These are phyloP conservation scores for Malus fusca DNA, from an alignment of 306 rosid genomes.

Conservation along the genomic window DNA sequence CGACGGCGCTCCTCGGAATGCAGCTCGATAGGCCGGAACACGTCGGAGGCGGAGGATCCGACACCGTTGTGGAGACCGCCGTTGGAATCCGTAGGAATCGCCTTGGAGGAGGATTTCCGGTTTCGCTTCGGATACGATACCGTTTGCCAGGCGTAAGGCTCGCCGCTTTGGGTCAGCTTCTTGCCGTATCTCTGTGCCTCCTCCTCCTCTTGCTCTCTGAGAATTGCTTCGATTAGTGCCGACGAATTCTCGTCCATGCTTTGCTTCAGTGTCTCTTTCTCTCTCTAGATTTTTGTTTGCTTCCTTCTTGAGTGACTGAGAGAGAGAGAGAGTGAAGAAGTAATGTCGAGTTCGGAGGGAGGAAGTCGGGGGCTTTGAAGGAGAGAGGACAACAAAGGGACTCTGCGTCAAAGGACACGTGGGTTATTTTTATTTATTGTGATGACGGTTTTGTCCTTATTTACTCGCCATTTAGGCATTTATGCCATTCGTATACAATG, in stretches of 20 bases:
- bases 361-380: neutral
- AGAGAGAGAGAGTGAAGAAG: neutral
- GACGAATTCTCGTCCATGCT: constrained; percentile 53
- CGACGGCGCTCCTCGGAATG: constrained; percentile 49
- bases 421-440: neutral
- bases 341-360: neutral
- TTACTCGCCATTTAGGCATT: neutral
- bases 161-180: neutral
- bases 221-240: constrained; percentile 56
- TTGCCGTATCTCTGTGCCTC: constrained; percentile 13
- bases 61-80: constrained; percentile 1
- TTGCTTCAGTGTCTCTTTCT: neutral
- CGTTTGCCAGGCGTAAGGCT: constrained; percentile 38
- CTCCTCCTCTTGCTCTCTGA: constrained; percentile 38
- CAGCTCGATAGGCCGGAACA: constrained; percentile 36
- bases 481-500: neutral
- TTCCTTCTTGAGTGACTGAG: neutral
- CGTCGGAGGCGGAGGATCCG: constrained; percentile 13
- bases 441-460: neutral
- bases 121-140: constrained; percentile 51
- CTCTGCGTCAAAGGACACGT: constrained; percentile 24
- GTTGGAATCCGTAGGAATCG: neutral
- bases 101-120: constrained; percentile 21
- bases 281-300: neutral
- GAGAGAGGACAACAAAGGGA: neutral